phyloP scores from a whole-genome alignment of 306 rosid genomes.

The Luffa acutangula region DNA sequence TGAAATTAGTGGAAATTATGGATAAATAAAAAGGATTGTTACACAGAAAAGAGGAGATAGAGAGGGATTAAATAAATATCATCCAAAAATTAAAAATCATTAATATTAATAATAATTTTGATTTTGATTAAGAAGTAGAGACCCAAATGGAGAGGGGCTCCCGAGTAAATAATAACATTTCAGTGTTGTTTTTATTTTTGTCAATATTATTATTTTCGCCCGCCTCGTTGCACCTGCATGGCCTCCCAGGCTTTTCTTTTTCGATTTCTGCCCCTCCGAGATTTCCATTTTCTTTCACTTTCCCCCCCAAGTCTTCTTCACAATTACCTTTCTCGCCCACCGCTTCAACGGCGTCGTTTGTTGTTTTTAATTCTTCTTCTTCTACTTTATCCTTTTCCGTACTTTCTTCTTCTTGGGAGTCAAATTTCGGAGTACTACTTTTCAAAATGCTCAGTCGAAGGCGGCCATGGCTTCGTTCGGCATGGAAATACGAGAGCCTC shows the following conservation, averaged over 20 bases:
- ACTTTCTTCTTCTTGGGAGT: slow-evolving; percentile 8
- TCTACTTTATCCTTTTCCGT: neutral
- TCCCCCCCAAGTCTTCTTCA: neutral
- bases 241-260: slow-evolving; percentile 31
- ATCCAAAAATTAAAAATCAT: slow-evolving; percentile 8
- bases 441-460: slow-evolving; percentile 53
- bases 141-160: slow-evolving; percentile 40
- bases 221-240: slow-evolving; percentile 51
- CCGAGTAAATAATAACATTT: slow-evolving; percentile 31
- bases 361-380: neutral
- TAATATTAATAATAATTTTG: neutral
- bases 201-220: slow-evolving; percentile 22
- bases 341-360: neutral
- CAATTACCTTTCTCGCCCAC: neutral
- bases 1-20: neutral
- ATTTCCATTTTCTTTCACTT: slow-evolving; percentile 8
- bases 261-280: slow-evolving; percentile 24
- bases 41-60: neutral
- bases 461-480: slow-evolving; percentile 81
- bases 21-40: neutral
- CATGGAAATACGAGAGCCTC: slow-evolving; percentile 35
- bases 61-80: neutral
- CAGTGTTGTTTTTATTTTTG: slow-evolving; percentile 14
- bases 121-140: slow-evolving; percentile 26
- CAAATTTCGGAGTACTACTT: slow-evolving; percentile 10